These are phyloP conservation scores for Trichoderma sp. DNA, from an alignment of 2,329 filamentous ascomycete species.

Conservation along the genomic window DNA sequence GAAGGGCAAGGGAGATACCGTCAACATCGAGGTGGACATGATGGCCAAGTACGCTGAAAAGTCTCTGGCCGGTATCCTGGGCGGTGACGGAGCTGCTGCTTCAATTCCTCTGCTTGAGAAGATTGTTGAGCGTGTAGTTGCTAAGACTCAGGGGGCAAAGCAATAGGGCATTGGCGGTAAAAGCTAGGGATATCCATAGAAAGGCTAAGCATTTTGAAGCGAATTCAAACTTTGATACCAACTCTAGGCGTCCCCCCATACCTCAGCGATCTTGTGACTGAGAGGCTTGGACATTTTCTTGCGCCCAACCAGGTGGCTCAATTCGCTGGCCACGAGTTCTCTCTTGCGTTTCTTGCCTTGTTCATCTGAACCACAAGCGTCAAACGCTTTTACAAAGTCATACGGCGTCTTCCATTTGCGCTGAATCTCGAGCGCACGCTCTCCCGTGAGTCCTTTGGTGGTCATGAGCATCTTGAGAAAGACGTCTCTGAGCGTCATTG, in stretches of 20 bases:
- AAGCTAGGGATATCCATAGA: not conserved
- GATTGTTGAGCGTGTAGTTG: slow-evolving; percentile 73
- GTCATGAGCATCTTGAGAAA: slow-evolving; percentile 88
- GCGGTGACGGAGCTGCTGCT: slow-evolving; percentile 51
- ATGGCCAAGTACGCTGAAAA: slow-evolving; percentile 86
- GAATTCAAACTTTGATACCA: not conserved
- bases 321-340: slow-evolving; percentile 59
- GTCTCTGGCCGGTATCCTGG: slow-evolving; percentile 73
- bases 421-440: slow-evolving; percentile 79
- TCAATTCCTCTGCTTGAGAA: slow-evolving; percentile 64
- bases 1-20: slow-evolving; percentile 77
- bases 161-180: slow-evolving; percentile 2
- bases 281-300: slow-evolving; percentile 68
- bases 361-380: slow-evolving; percentile 51
- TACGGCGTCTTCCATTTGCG: slow-evolving; percentile 74
- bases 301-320: slow-evolving; percentile 61
- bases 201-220: not conserved
- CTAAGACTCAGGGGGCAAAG: slow-evolving; percentile 53
- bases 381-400: slow-evolving; percentile 70
- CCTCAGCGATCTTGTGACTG: slow-evolving; percentile 69
- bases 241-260: slow-evolving; percentile 63
- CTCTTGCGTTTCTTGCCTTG: slow-evolving; percentile 57
- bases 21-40: slow-evolving; percentile 94
- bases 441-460: slow-evolving; percentile 70
- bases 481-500: slow-evolving; percentile 71